phyloP scores from a whole-genome alignment of 177 flowering plant genomes.

The Vitis hybrid region DNA sequence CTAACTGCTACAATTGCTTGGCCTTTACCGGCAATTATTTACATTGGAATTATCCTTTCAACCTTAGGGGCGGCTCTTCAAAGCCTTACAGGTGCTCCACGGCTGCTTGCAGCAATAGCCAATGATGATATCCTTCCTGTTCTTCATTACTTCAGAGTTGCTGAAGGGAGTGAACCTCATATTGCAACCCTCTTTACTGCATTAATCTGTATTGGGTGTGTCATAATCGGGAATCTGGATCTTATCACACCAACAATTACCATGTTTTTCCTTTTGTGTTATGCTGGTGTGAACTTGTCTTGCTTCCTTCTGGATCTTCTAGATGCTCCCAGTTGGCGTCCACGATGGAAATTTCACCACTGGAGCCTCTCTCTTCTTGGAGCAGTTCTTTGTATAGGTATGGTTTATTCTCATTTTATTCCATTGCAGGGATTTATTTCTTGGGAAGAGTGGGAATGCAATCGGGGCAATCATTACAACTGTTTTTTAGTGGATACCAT shows the following conservation, averaged over 20 bases:
- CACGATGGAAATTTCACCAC: constrained; percentile 98
- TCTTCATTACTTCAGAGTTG: constrained; percentile 93
- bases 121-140: constrained; percentile 98
- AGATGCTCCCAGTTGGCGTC: constrained; percentile 99
- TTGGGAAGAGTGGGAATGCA: not conserved
- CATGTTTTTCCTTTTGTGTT: constrained; percentile 96
- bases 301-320: constrained; percentile 98
- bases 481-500: not conserved
- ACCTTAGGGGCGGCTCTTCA: constrained; percentile 99
- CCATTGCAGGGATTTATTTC: not conserved
- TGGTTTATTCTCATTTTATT: constrained; percentile 9
- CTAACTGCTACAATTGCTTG: constrained; percentile 97
- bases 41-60: constrained; percentile 91
- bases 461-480: not conserved
- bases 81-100: constrained; percentile 95
- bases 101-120: constrained; percentile 96
- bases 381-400: constrained; percentile 88
- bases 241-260: constrained; percentile 94
- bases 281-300: constrained; percentile 94
- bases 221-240: constrained; percentile 91
- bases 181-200: constrained; percentile 94
- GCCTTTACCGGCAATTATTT: constrained; percentile 86
- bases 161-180: constrained; percentile 86
- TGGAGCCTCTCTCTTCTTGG: constrained; percentile 99
- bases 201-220: constrained; percentile 85